These are phyloP conservation scores for Gomphus bonarii DNA, from an alignment of 1,284 basidiomycete species.

Conservation along the genomic window DNA sequence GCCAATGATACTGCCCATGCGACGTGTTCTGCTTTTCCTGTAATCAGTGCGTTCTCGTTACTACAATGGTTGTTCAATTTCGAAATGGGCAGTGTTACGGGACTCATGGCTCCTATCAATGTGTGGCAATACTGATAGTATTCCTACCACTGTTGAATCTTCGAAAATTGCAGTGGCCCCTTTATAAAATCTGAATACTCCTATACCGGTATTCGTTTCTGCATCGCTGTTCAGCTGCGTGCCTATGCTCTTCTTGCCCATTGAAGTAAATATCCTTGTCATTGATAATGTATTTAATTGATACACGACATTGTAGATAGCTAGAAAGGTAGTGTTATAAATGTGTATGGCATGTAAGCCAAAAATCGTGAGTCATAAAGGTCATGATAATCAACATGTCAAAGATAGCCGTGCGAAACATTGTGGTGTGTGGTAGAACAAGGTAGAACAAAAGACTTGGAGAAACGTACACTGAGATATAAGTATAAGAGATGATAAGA, in stretches of 20 bases:
- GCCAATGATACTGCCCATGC: slow-evolving; percentile 48
- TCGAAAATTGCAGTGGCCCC: slow-evolving; percentile 9
- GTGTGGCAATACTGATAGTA: slow-evolving; percentile 19
- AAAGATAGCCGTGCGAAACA: not conserved
- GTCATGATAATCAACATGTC: not conserved
- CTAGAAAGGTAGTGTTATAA: slow-evolving; percentile 15
- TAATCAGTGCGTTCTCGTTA: slow-evolving; percentile 26
- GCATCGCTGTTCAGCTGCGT: slow-evolving; percentile 39
- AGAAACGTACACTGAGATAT: not conserved
- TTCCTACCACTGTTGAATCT: not conserved
- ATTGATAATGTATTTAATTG: not conserved
- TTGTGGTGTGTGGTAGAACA: not conserved
- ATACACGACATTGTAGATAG: slow-evolving; percentile 10
- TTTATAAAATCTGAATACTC: slow-evolving; percentile 12
- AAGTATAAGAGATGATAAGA: not conserved
- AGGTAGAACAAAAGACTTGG: not conserved
- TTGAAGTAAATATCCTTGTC: slow-evolving; percentile 33
- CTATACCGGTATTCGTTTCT: slow-evolving; percentile 47
- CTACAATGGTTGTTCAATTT: not conserved
- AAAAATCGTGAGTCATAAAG: not conserved
- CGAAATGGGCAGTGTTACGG: slow-evolving; percentile 25
- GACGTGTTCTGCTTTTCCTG: slow-evolving; percentile 32
- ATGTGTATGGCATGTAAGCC: not conserved
- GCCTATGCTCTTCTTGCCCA: slow-evolving; percentile 43
- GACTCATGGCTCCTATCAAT: slow-evolving; percentile 43